Percentiles rank a stretch among this genome's conserved stretches.
phyloP scores from a whole-genome alignment of 148 eudicot genomes.

The Camellia granthamiana region DNA sequence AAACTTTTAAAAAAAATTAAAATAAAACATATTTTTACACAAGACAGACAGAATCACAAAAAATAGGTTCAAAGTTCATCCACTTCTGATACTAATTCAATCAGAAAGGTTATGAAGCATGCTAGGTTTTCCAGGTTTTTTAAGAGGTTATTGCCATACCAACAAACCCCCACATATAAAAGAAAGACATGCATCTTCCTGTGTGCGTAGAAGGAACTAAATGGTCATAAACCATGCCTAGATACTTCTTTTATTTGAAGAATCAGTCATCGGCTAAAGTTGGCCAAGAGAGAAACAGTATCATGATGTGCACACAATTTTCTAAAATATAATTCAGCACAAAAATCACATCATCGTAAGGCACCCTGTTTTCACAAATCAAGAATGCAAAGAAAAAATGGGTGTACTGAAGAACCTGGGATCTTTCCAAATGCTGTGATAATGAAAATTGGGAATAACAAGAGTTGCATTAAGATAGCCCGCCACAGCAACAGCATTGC shows the following conservation, averaged over 20 bases:
- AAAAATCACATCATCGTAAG: not conserved
- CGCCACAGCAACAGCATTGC: constrained; percentile 99
- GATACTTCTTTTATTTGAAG: not conserved
- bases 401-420: constrained; percentile 58
- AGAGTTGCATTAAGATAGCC: constrained; percentile 99
- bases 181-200: not conserved
- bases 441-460: constrained; percentile 90
- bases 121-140: not conserved
- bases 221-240: not conserved
- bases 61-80: not conserved
- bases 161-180: not conserved
- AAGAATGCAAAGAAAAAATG: constrained; percentile 4
- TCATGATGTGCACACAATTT: not conserved
- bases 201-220: not conserved
- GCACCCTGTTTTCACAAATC: constrained; percentile 3
- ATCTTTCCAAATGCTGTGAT: constrained; percentile 99
- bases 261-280: not conserved
- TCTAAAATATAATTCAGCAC: not conserved
- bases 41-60: not conserved
- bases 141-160: not conserved
- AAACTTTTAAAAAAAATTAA: too few species aligned
- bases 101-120: not conserved
- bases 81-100: not conserved
- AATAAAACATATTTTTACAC: not conserved
- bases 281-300: not conserved